Base-by-base conservation (phyloP, 257 asterid species). In the Fraxinus excelsior region DNA sequence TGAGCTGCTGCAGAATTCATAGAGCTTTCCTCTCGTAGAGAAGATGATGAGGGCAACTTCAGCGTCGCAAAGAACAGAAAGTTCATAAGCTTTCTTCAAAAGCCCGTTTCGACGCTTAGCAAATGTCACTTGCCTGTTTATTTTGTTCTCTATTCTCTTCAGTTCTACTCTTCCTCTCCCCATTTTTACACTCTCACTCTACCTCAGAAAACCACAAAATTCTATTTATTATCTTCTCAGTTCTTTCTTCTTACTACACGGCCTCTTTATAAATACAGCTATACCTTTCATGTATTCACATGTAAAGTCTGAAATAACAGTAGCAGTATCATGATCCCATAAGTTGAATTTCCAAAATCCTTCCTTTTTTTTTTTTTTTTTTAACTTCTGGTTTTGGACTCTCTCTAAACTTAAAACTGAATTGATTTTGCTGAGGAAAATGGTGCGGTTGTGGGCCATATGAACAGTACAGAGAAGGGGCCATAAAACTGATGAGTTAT, bases 401-500 rank as follows among this genome's bases (percentile, higher is more conserved):
- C 35, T 53, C 34, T 73, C 5, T 21, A 35, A 13, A 23, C 65
- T 31, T 28, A 28, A 26, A 29, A 25, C 53, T 49, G 56, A 46
- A 34, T 23, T 12, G 37, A 21, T 44, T 66, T 35, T 29, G 68
- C 56, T 68, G 73, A 34, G 75, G 75, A 32, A 62, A 77, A 73
- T 70, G 79, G 72, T 56, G 82, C 56, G 67, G 67, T 18, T 31
- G 67, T 49, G 68, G 68, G 72, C 75, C n/a, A 65, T 42, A 51
- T 18, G 76, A 53, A 67, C 75, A 68, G 56, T 73, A 72, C 79
- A 53, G 76, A 74, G 46, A 11, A 9, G 0, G n/a, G 23, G 81
- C 82, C 90, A 81, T 78, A 83, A 75, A 84, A 71, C 81, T 80
- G 74, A 74, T 37, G 82, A 76, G 89, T 79, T 81, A 74, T 71